Percentiles rank a stretch among this genome's conserved stretches.
Conservation (phyloP, 257 asterid species). For the Parsonsia alboflavescens region DNA sequence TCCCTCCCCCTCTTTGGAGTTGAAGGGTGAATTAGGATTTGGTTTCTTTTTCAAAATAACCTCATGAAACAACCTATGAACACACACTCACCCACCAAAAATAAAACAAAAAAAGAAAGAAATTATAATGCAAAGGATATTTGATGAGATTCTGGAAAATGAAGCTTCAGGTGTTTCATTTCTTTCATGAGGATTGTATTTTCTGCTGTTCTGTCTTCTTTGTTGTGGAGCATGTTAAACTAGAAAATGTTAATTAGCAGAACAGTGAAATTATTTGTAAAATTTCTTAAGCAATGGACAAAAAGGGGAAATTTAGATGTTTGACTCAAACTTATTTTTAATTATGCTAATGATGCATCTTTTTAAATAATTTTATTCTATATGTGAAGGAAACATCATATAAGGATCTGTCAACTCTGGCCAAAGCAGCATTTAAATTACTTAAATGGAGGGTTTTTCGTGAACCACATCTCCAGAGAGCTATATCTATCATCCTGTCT, state of each 20-base stretch:
- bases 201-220: background rate
- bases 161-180: background rate
- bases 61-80: background rate
- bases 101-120: too few species aligned
- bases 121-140: background rate
- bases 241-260: background rate
- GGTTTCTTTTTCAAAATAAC: background rate
- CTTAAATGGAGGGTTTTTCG: slow-evolving; percentile 76
- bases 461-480: slow-evolving; percentile 63
- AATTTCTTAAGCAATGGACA: background rate
- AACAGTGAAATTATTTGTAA: background rate
- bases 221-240: background rate
- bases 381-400: slow-evolving; percentile 78
- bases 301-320: background rate
- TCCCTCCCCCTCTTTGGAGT: too few species aligned
- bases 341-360: background rate
- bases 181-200: background rate
- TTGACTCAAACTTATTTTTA: background rate
- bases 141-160: background rate
- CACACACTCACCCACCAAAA: background rate
- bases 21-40: background rate
- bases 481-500: slow-evolving; percentile 56
- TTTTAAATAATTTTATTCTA: slow-evolving; percentile 15
- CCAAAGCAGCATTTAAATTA: slow-evolving; percentile 87
- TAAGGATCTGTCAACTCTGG: slow-evolving; percentile 84